Base-by-base conservation (phyloP, 2,329 filamentous ascomycete genomes). In the Nemania sp. region DNA sequence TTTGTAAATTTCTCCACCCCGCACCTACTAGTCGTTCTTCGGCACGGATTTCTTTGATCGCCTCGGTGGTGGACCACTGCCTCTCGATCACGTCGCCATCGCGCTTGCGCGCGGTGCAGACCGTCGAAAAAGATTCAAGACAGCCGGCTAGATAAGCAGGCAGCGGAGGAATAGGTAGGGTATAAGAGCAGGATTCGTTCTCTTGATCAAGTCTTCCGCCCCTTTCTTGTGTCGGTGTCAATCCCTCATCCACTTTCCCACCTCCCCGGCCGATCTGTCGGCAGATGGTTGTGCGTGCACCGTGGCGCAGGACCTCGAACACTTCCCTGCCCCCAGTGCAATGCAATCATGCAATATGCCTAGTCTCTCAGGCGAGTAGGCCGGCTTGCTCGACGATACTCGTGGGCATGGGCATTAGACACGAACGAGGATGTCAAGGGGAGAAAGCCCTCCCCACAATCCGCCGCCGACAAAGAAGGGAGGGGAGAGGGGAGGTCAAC, bases 271-370 rank as follows among this genome's bases (percentile, higher is more conserved):
- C 30, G 33, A 28, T 46, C 36, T 14, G 42, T 40, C 20, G 42
- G 24, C 14, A 26, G 45, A 50, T 36, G 31, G 26, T 23, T 37
- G 31, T 28, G 42, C 37, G 52, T 52, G 42, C 31, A 34, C 41
- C 34, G 46, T 49, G 17, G 31, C 26, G 52, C 37, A 37, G 24
- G n/a, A 23, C 15, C 31, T 52, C 30, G 39, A 31, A 19, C 49
- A 34, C 42, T 52, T 28, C 6, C 19, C 37, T 45, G 31, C 15
- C 19, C 34, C 24, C 15, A 42, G 14, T 42, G 6, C 31, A 30
- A 20, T 45, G 24, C 39, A 15, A 19, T 40, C 49, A 33, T 44
- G 31, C 24, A 24, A 31, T 19, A 14, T 20, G 40, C 28, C 17
- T 28, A 9, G 20, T 9, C 30, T 36, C 33, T 40, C 19, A 23